Evolutionary conservation across 192 early-diverging fungal species (phyloP).

Genomic region (Rhizophagus sp.): DNA sequence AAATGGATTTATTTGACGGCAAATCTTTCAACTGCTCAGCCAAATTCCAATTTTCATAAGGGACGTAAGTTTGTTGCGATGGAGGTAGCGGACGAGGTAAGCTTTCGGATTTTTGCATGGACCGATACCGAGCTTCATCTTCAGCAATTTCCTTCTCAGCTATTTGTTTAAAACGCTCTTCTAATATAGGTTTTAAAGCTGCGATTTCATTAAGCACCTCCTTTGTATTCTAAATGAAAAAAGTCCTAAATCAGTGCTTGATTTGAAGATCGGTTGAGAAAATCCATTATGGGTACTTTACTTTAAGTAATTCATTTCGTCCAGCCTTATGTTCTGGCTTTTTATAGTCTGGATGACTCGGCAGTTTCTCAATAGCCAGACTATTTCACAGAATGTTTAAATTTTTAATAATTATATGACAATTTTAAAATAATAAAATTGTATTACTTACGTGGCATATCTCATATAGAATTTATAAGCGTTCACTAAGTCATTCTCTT

Average conservation of each 20-base stretch:
- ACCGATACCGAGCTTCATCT: neutral
- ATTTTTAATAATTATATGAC: neutral
- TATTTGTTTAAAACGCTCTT: neutral
- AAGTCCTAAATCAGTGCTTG: neutral
- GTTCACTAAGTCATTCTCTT: constrained; percentile 15
- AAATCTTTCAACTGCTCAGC: constrained; percentile 1
- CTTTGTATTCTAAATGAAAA: constrained; percentile 9
- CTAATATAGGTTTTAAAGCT: constrained; percentile 14
- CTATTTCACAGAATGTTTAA: neutral
- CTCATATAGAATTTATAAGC: constrained; percentile 21
- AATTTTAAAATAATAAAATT: neutral
- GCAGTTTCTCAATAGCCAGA: constrained; percentile 6
- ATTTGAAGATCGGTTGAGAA: neutral
- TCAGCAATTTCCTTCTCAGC: neutral
- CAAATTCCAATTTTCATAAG: neutral
- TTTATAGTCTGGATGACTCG: constrained; percentile 11
- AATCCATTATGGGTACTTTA: neutral
- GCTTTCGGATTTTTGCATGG: neutral
- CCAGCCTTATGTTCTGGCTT: constrained; percentile 1
- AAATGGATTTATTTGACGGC: neutral
- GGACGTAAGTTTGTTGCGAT: neutral
- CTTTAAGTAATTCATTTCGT: constrained; percentile 1
- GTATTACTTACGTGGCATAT: constrained; percentile 20
- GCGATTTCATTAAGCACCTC: constrained; percentile 20
- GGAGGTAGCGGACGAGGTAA: neutral